A percentile compares a stretch with the other conserved stretches of the same genome.
Conservation (phyloP, 2,329 filamentous ascomycete species). For the Diplocarpon mali region DNA sequence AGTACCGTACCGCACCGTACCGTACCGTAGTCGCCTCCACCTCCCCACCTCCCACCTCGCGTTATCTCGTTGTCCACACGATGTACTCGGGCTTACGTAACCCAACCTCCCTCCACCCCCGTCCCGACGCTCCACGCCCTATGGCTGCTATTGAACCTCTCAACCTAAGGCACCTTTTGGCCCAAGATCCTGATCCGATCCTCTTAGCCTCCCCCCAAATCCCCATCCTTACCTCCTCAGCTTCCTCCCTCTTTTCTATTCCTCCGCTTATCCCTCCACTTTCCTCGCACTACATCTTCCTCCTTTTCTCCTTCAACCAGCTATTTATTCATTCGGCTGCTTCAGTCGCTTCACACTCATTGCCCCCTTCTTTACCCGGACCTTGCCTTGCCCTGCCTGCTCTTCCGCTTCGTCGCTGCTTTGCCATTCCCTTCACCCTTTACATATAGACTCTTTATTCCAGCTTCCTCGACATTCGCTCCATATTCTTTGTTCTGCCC, state of each 20-base stretch:
- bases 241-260: not conserved
- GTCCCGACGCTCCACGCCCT: too few relatives aligned
- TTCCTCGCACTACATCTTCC: constrained; percentile 13
- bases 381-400: too few relatives aligned
- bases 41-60: too few relatives aligned
- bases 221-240: constrained; percentile 2
- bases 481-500: constrained; percentile 28
- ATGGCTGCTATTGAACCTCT: too few relatives aligned
- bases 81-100: too few relatives aligned
- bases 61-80: too few relatives aligned
- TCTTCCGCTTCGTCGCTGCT: constrained; percentile 17
- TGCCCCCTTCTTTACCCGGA: not conserved
- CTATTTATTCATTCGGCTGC: constrained; percentile 16
- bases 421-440: constrained; percentile 6
- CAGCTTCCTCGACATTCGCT: constrained; percentile 19
- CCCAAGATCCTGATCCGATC: not conserved
- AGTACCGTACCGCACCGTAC: not conserved
- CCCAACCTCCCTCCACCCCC: too few relatives aligned
- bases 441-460: constrained; percentile 13
- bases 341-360: constrained; percentile 20
- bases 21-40: not conserved
- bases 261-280: constrained; percentile 7
- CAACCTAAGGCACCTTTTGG: too few relatives aligned
- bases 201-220: not conserved
- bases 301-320: constrained; percentile 7